Base-by-base conservation (phyloP, 1,139 yeast species). In the Debaryomyces fabryi region DNA sequence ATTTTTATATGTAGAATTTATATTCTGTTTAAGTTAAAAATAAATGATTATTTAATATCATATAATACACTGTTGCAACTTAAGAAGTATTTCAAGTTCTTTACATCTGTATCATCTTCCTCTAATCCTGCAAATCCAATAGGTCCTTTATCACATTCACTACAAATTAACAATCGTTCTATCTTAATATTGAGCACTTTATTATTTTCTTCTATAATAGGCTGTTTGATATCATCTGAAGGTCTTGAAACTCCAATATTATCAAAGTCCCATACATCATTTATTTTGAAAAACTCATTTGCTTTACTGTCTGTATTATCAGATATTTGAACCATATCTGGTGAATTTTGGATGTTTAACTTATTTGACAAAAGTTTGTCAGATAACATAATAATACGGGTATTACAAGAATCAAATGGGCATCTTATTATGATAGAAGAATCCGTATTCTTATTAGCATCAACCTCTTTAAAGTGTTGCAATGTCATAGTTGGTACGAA, bases 121-220 rank as follows among this genome's bases (percentile, higher is more conserved):
- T 63, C 64, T 45, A 63, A 74, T 4, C 79, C 86, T 25, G 83
- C 90, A 68, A 78, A 83, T 16, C 93, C 93, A 16, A 86, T 58
- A 0, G 92, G 92, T 0, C 93, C 93, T 51, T 76, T 72, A 55
- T 86, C 92, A 68, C 93, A 86, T 53, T 84, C 90, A 8, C 90
- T 82, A 59, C 93, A 86, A 2, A 83, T 74, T 37, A 86, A 64
- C 44, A 79, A 70, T 46, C 87, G 67, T 44, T 75, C 76, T 16
- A 83, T 67, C 24, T 68, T 67, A n/a, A 68, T 60, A 3, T 60
- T 52, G 15, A 57, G 52, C 1, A 49, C 44, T 5, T 44, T 50
- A 13, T 54, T 56, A 6, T 48, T 55, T 44, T 53, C 56, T 42
- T 58, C 48, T 37, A 65, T 56, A 9, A 57, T 55, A 3, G 61